phyloP scores from a whole-genome alignment of 2,329 filamentous ascomycete species.

The Trichoderma arundinaceum region DNA sequence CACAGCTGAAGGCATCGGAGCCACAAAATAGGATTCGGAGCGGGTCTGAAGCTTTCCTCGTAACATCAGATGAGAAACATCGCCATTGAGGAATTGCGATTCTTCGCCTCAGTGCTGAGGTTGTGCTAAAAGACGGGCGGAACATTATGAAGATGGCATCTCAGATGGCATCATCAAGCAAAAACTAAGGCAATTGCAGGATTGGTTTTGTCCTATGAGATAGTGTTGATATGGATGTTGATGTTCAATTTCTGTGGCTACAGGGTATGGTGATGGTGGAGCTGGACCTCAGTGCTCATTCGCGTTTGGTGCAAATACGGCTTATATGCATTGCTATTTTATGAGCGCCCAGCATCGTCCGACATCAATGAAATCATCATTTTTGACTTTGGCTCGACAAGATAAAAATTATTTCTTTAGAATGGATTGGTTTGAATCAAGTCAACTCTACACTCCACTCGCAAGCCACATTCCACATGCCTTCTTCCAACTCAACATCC shows the following conservation, averaged over 20 bases:
- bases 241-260: not conserved
- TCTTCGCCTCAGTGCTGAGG: slow-evolving; percentile 29
- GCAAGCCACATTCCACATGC: slow-evolving; percentile 48
- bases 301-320: slow-evolving; percentile 46
- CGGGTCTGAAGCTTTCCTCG: slow-evolving; percentile 55
- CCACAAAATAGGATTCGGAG: slow-evolving; percentile 92
- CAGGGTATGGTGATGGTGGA: slow-evolving; percentile 16
- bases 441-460: slow-evolving; percentile 44
- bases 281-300: slow-evolving; percentile 9
- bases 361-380: not conserved
- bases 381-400: not conserved
- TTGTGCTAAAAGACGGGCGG: slow-evolving; percentile 28
- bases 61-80: slow-evolving; percentile 35
- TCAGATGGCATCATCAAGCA: not conserved
- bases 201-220: not conserved
- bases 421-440: not conserved
- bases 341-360: not conserved
- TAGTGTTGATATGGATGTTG: not conserved
- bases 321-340: slow-evolving; percentile 42
- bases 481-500: slow-evolving; percentile 46
- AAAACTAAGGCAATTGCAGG: not conserved
- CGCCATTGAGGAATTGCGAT: slow-evolving; percentile 29
- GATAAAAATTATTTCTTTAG: not conserved
- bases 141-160: slow-evolving; percentile 34
- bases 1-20: slow-evolving; percentile 87